Percentiles rank a stretch among this genome's conserved stretches.
Evolutionary conservation across 1,284 basidiomycete genomes (phyloP).

Genomic region (Anthracocystis setariae): DNA sequence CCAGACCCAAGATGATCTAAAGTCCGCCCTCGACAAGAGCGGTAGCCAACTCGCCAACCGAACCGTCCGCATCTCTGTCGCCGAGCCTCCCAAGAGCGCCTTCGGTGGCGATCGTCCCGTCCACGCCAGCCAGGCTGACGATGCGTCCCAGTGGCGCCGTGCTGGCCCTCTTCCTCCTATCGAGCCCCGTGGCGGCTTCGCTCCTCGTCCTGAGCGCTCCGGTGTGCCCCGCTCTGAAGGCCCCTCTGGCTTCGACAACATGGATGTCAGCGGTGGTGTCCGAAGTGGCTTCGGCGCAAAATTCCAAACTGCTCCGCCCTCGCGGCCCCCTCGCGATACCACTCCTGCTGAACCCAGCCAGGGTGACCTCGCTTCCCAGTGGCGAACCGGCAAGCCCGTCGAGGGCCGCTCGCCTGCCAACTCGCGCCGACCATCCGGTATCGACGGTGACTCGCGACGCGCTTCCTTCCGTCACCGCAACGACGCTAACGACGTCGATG

Average conservation of each 20-base stretch:
- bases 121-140: slow-evolving; percentile 69
- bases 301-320: slow-evolving; percentile 49
- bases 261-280: slow-evolving; percentile 59
- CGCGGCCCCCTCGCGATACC: slow-evolving; percentile 48
- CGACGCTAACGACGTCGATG: slow-evolving; percentile 59
- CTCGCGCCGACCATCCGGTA: slow-evolving; percentile 40
- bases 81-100: slow-evolving; percentile 78
- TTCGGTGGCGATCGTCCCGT: slow-evolving; percentile 43
- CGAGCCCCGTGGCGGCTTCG: slow-evolving; percentile 49
- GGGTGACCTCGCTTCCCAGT: slow-evolving; percentile 61
- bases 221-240: slow-evolving; percentile 37
- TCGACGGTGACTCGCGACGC: slow-evolving; percentile 32
- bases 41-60: slow-evolving; percentile 76
- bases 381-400: slow-evolving; percentile 66
- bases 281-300: slow-evolving; percentile 64
- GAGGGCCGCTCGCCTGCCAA: slow-evolving; percentile 39
- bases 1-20: slow-evolving; percentile 80
- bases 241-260: slow-evolving; percentile 60
- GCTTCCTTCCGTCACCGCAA: slow-evolving; percentile 39
- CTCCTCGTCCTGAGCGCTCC: slow-evolving; percentile 40
- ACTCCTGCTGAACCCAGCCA: slow-evolving; percentile 54
- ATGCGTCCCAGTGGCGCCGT: slow-evolving; percentile 79
- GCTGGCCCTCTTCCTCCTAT: slow-evolving; percentile 77
- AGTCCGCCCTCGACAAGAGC: slow-evolving; percentile 73
- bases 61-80: slow-evolving; percentile 88